phyloP scores from a whole-genome alignment of 257 asterid species.

The Voacanga thouarsii region DNA sequence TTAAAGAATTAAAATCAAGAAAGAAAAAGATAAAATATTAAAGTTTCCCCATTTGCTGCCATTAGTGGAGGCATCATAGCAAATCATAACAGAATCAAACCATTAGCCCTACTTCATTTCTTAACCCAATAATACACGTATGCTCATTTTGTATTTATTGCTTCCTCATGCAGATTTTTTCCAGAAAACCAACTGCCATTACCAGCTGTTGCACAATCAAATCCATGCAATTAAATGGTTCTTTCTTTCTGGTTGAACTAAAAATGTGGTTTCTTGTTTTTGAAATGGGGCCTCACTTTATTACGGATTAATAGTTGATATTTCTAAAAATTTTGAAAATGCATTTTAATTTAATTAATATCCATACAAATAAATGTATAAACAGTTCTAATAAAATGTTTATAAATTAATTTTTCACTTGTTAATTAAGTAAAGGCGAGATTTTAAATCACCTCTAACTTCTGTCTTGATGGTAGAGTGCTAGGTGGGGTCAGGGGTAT shows the following conservation, averaged over 20 bases:
- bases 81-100: background rate
- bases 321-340: too few relatives aligned
- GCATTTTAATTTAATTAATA: too few relatives aligned
- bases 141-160: background rate
- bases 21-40: background rate
- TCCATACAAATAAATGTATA: too few relatives aligned
- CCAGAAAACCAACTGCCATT: background rate
- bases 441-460: too few relatives aligned
- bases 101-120: background rate
- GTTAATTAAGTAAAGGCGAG: too few relatives aligned
- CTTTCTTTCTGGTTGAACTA: too few relatives aligned
- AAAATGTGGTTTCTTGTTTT: too few relatives aligned
- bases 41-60: background rate
- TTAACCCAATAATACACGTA: constrained; percentile 1
- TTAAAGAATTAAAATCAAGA: background rate
- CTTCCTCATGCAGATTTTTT: background rate
- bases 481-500: too few relatives aligned
- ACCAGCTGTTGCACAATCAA: background rate
- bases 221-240: background rate
- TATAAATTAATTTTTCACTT: too few relatives aligned
- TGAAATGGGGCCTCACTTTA: background rate
- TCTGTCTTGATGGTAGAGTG: too few relatives aligned
- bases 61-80: background rate
- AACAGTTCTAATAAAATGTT: too few relatives aligned
- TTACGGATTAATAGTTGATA: background rate